Conservation (phyloP, 73 alveolate species). For the Paramecium bursaria region DNA sequence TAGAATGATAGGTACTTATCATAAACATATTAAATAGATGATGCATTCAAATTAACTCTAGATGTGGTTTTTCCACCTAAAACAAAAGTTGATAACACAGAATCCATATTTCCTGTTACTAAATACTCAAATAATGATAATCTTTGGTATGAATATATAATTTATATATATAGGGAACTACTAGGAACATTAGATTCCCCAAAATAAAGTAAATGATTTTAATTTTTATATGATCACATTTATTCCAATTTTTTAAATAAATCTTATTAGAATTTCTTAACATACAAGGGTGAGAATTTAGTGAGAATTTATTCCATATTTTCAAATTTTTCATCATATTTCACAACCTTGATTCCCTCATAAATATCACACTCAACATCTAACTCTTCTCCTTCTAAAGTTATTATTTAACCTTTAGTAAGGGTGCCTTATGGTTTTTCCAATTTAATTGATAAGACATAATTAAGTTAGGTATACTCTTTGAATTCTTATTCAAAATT, state of each 20-base stretch:
- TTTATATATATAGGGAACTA: conserved; percentile 19
- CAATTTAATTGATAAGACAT: background rate
- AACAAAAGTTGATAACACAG: background rate
- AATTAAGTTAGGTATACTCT: background rate
- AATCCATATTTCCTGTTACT: conserved; percentile 1
- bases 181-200: conserved; percentile 51
- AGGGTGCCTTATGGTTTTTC: background rate
- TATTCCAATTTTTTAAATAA: background rate
- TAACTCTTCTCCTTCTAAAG: conserved; percentile 18
- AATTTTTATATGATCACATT: too few relatives aligned
- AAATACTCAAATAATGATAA: conserved; percentile 26
- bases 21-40: conserved; percentile 59
- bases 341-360: background rate
- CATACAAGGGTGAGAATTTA: background rate
- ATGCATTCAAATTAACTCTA: conserved; percentile 75
- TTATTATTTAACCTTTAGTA: background rate
- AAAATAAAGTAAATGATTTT: too few relatives aligned
- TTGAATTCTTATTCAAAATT: background rate
- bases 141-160: background rate
- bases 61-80: conserved; percentile 72
- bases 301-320: background rate
- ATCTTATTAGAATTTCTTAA: background rate
- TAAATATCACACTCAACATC: conserved; percentile 4
- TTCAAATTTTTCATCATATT: background rate
- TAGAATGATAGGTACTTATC: conserved; percentile 84